Conservation (phyloP, 495 filamentous ascomycete species). For the Neurospora africana region DNA sequence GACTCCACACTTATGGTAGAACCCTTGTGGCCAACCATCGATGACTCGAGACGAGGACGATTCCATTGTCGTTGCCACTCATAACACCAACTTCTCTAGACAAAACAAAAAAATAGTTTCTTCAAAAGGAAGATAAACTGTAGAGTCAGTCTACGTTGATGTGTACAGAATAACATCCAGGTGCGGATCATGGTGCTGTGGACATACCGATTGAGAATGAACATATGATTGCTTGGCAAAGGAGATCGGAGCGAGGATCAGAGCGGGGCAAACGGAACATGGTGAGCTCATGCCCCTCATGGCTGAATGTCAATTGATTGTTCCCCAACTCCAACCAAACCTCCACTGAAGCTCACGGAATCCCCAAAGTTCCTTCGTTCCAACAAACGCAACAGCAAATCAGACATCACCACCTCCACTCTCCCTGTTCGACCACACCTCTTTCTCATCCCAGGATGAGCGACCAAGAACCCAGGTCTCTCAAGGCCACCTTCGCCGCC, state of each 20-base stretch:
- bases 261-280: not conserved
- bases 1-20: not conserved
- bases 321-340: not conserved
- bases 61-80: too few relatives aligned
- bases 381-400: not conserved
- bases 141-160: too few relatives aligned
- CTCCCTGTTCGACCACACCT: not conserved
- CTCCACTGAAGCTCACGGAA: not conserved
- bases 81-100: too few relatives aligned
- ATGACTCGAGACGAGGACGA: not conserved
- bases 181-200: not conserved
- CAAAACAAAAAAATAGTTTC: too few relatives aligned
- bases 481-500: conserved; percentile 39
- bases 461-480: conserved; percentile 27
- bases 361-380: not conserved
- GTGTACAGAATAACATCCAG: too few relatives aligned
- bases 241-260: not conserved
- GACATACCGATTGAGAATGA: not conserved
- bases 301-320: too few relatives aligned
- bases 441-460: conserved; percentile 1
- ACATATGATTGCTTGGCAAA: not conserved
- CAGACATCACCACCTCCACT: too few relatives aligned
- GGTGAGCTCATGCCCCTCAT: too few relatives aligned
- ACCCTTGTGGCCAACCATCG: not conserved
- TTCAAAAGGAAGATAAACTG: too few relatives aligned